Percentiles rank a stretch among this genome's conserved stretches.
Evolutionary conservation across 75 land plant genomes (phyloP).

Genomic region (Isoetes taiwanensis): DNA sequence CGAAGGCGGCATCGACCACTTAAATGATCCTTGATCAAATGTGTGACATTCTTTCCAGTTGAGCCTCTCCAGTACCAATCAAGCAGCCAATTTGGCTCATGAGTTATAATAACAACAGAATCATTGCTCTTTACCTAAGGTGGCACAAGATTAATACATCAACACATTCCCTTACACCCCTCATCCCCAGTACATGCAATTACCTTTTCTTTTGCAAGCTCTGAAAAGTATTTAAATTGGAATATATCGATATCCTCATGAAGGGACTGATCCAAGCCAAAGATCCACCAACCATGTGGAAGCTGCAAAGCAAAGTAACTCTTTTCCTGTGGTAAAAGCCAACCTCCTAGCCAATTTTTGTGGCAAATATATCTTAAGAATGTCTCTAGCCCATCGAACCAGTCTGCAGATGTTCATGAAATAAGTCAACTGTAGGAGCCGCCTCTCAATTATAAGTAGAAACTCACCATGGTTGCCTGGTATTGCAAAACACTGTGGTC

Average conservation of each 20-base stretch:
- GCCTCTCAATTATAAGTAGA: background rate
- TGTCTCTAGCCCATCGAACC: constrained; percentile 98
- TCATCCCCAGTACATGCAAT: background rate
- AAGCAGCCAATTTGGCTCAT: constrained; percentile 96
- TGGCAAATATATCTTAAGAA: constrained; percentile 96
- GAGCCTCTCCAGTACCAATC: constrained; percentile 90
- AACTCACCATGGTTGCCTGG: constrained; percentile 92
- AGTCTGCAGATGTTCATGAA: constrained; percentile 37
- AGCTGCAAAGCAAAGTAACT: constrained; percentile 96
- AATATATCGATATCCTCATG: constrained; percentile 90
- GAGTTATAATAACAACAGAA: constrained; percentile 80
- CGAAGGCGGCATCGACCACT: constrained; percentile 87
- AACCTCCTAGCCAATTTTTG: constrained; percentile 97
- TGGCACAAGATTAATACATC: background rate
- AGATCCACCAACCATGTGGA: constrained; percentile 94
- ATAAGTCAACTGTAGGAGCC: background rate
- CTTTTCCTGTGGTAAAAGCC: constrained; percentile 94
- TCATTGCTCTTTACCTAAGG: constrained; percentile 67
- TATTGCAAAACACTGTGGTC: constrained; percentile 91
- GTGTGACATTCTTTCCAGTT: constrained; percentile 76
- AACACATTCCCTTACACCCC: background rate
- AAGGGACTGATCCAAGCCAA: constrained; percentile 92
- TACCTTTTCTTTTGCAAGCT: constrained; percentile 59
- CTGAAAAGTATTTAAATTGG: constrained; percentile 86
- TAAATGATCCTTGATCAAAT: constrained; percentile 66